Evolutionary conservation across 148 eudicot genomes (phyloP).

Genomic region (Diospyros kaki): DNA sequence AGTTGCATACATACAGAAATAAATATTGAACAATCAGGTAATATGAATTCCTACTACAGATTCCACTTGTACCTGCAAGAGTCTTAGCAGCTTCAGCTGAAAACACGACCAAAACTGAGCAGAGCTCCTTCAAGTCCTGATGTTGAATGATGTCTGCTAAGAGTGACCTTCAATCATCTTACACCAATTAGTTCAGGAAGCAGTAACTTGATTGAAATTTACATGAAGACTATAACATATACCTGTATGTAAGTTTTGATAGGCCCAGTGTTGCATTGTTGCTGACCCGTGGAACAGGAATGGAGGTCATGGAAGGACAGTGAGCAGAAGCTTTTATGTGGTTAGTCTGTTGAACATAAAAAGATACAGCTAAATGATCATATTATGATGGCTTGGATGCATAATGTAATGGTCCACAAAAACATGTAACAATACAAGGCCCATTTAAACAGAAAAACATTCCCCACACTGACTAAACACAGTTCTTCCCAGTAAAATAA

Average conservation of each 20-base stretch:
- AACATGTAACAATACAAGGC: not conserved
- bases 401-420: not conserved
- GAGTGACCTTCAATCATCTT: constrained; percentile 57
- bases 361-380: not conserved
- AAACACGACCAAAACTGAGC: constrained; percentile 83
- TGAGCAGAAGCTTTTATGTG: constrained; percentile 52
- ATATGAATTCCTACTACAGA: not conserved
- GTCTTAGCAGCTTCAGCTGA: constrained; percentile 79
- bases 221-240: constrained; percentile 9
- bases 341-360: constrained; percentile 42
- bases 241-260: constrained; percentile 85
- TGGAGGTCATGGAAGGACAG: constrained; percentile 40
- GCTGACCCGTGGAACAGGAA: constrained; percentile 39
- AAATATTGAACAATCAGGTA: not conserved
- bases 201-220: not conserved
- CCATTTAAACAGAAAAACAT: not conserved
- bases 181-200: constrained; percentile 26
- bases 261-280: constrained; percentile 38
- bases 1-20: not conserved
- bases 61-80: constrained; percentile 51
- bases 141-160: constrained; percentile 86
- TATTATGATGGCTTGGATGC: not conserved
- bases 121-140: constrained; percentile 78
- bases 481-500: not conserved
- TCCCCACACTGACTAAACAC: not conserved